Conservation (phyloP, 116 monocot genomes). For the Phalaenopsis hybrid region DNA sequence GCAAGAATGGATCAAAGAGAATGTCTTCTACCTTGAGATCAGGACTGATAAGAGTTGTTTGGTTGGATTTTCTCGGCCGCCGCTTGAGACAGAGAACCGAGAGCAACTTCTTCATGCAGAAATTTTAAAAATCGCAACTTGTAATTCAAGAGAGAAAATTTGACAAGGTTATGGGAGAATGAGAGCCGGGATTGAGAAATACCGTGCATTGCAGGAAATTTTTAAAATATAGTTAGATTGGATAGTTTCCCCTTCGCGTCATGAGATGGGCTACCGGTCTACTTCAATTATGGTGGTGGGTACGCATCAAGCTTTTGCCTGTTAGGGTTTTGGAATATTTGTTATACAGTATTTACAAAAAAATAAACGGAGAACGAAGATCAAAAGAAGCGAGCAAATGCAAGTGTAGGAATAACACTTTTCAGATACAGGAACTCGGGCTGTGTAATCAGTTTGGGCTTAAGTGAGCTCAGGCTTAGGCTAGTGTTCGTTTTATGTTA, state of each 20-base stretch:
- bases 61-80: not conserved
- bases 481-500: too few relatives aligned
- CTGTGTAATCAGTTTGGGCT: too few relatives aligned
- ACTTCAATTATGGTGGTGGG: not conserved
- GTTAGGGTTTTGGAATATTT: conserved; percentile 1
- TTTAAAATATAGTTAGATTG: not conserved
- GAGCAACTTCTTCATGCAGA: conserved; percentile 27
- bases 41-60: not conserved
- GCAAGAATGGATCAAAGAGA: not conserved
- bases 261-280: not conserved
- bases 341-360: too few relatives aligned
- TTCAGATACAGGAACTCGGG: too few relatives aligned
- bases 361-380: too few relatives aligned
- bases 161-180: not conserved
- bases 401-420: too few relatives aligned
- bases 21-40: not conserved
- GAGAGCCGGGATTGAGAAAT: not conserved
- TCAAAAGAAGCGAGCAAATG: too few relatives aligned
- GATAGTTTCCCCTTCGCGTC: not conserved
- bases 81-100: conserved; percentile 10
- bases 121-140: not conserved
- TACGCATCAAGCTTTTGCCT: not conserved
- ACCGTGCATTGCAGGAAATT: not conserved
- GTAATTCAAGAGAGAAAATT: not conserved
- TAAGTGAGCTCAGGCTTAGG: too few relatives aligned